Evolutionary conservation across 495 filamentous ascomycete genomes (phyloP), one percentile per base, ranked within the genome.

Genomic region (Penicillium silybi): DNA sequence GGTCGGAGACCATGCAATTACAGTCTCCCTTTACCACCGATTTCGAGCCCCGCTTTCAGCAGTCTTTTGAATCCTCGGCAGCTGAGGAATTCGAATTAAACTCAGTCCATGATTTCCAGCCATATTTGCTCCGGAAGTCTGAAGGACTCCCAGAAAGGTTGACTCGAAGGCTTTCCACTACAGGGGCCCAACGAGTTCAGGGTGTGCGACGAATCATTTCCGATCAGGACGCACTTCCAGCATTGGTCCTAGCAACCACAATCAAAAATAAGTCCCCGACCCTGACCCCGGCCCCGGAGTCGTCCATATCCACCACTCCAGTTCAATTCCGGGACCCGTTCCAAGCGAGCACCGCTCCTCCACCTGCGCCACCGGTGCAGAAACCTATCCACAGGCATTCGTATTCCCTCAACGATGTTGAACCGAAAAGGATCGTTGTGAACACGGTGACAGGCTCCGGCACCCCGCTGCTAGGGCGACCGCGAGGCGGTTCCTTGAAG

Each of bases 1-100:
- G 89, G 51, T 86, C 88, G 2, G 86, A 85, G 16, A 87, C 85
- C 1, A 69, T 88, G 35, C 80, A 83, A 51, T 77, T 85, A 22
- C 64, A 61, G 41, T 61, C 66, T 19, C 63, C 64, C 15, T 56
- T 69, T 17, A 59, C 59, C 37, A 37, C 66, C n/a, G 62, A 64
- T 23, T 72, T 71, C 20, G 68, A 66, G 34, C 39, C 66, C 5
- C 60, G 55, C 15, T 58, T 65, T 37, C 48, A 55, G 6, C 43
- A 53, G 6, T 13, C 49, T n/a, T 18, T 46, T 11, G 60, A 61
- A 54, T 47, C 59, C 35, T 58, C 66, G 16, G 41, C 22, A 4
- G 27, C 47, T 0, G 49, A 51, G 23, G 47, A 60, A 6, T 57
- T 64, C 17, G 60, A 62, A 11, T 20, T 60, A n/a, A n/a, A 49